Conservation (phyloP, 306 rosid genomes). For the Benincasa hispida region DNA sequence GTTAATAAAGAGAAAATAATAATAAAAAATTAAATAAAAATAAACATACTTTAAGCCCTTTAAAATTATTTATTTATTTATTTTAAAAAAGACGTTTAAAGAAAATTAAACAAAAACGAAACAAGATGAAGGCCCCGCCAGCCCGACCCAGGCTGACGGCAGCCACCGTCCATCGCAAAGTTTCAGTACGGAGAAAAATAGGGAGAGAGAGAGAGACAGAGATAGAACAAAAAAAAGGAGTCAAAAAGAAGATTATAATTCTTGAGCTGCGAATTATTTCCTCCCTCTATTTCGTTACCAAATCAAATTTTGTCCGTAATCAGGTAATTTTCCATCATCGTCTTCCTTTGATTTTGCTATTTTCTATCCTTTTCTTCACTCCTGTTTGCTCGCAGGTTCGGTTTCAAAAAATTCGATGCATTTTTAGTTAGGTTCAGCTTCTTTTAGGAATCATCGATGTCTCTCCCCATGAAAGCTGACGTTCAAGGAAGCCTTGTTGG, state of each 20-base stretch:
- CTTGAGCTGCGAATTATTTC: background rate
- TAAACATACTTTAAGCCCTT: background rate
- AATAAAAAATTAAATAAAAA: background rate
- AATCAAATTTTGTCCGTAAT: background rate
- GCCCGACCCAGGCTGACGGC: background rate
- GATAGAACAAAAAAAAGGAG: background rate
- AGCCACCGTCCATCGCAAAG: background rate
- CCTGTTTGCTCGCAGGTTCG: background rate
- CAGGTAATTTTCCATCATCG: background rate
- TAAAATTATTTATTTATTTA: no score
- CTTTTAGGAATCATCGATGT: conserved; percentile 16
- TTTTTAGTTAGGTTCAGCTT: conserved; percentile 6
- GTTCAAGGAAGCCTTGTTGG: conserved; percentile 43
- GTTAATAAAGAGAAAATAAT: no score
- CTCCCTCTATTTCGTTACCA: background rate
- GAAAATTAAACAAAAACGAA: background rate
- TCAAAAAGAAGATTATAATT: background rate
- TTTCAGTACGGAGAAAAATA: background rate
- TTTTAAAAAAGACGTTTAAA: no score
- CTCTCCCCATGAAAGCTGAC: conserved; percentile 23
- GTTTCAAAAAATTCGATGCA: conserved; percentile 1
- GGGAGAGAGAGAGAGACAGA: background rate
- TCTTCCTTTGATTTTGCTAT: background rate
- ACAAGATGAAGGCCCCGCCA: background rate
- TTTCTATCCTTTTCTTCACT: background rate